Evolutionary conservation across 352 stramenopile species (phyloP), one percentile per base, ranked within the genome.

Genomic region (Peronospora belbahrii): DNA sequence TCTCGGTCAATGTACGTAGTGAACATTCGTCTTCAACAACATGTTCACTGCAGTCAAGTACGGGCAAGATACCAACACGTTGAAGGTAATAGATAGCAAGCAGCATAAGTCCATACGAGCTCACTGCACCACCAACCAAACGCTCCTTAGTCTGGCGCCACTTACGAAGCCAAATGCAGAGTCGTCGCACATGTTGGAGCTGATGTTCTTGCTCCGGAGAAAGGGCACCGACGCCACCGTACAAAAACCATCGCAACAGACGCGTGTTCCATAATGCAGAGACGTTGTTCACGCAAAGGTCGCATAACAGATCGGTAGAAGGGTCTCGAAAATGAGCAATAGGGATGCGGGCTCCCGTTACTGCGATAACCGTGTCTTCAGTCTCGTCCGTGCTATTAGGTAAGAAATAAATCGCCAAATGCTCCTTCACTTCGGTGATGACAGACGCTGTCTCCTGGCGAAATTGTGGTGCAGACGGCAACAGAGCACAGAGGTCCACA

Each of bases 241-340:
- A 37, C 32, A 85, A 48, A 5, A 76, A 19, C 35, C 51, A 57
- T 11, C 52, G 42, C 17, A 86, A 51, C 6, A 93, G 68, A 35
- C 71, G 59, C 15, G 78, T 85, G 55, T 93, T 93, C 76, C 74
- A 93, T 8, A 93, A 47, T 13, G 81, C 78, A 3, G 81, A 38
- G n/a, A 83, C 18, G 49, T 93, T 93, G 55, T 93, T 93, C 39
- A 93, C 58, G 23, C 75, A 90, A 3, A 93, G 40, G 37, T 93
- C 81, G 31, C 79, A 87, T 22, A 61, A 54, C 9, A 90, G 33
- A 0, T 45, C 24, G 0, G 63, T 66, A 10, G 27, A 22, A 10
- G 70, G 42, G 20, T 88, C 76, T 9, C 32, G 55, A 34, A 68
- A 83, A 24, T 81, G 70, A 9, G 86, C 66, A 42, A 91, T 85